Base-by-base conservation (phyloP, 2,329 filamentous ascomycete species). In the Conoideocrella luteorostrata region DNA sequence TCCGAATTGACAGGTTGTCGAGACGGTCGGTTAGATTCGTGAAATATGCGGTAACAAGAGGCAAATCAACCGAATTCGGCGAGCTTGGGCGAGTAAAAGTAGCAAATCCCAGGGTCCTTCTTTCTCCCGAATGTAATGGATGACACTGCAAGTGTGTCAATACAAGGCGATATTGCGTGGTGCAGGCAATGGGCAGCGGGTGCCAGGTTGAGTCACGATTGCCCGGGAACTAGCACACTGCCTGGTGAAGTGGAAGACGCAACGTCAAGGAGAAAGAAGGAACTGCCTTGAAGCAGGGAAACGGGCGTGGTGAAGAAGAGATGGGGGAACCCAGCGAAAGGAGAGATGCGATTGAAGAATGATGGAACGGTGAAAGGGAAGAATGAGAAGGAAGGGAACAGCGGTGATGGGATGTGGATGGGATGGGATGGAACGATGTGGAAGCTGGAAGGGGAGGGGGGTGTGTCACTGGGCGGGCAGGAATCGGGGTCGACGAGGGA, bases 231-330 rank as follows among this genome's bases (percentile, higher is more conserved):
- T 9, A 22, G 24, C n/a, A 34, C 18, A 35, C 15, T 33, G 34
- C 33, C n/a, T 33, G 18, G 23, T n/a, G 22, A 23, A 12, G 12
- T 17, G 26, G 4, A 24, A n/a, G 9, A 52, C 49, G 56, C 54
- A 64, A 61, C 56, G 56, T 61, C 54, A 55, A 63, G 56, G 58
- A 60, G 57, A 57, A 59, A 59, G 58, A 63, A 58, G 58, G 57
- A 50, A 57, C 57, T 58, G 41, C 59, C 57, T 52, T 48, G 52
- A 54, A 55, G 38, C 15, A 47, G 39, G 33, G 24, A 42, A 41
- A 28, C 33, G 39, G 24, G 40, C 30, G 47, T 39, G 29, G 45
- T 41, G 39, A 41, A 44, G 52, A 44, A 50, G 49, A 43, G 47
- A 21, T 41, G 33, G 17, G 39, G 45, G 39, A 38, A 53, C 49